Conservation (phyloP, 441 rosid species). For the Erysimum cheiri region DNA sequence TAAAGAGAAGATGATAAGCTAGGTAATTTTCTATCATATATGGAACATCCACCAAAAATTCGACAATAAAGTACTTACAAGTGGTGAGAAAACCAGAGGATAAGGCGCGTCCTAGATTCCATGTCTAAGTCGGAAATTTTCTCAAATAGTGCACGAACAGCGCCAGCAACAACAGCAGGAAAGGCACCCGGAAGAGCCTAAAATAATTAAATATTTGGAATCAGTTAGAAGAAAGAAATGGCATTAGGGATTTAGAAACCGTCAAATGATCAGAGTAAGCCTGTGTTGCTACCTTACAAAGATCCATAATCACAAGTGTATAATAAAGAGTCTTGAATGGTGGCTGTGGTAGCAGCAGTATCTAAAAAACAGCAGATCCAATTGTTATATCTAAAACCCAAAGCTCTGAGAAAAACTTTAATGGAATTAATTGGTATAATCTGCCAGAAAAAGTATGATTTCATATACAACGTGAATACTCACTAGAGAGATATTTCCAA, state of each 20-base stretch:
- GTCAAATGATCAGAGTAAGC: constrained; percentile 5
- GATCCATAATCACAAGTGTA: constrained; percentile 95
- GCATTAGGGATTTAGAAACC: constrained; percentile 5
- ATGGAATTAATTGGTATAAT: constrained; percentile 4
- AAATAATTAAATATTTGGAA: constrained; percentile 30
- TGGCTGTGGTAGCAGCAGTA: constrained; percentile 90
- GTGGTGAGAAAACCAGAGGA: constrained; percentile 99
- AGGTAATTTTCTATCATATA: constrained; percentile 10
- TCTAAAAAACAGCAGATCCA: constrained; percentile 55
- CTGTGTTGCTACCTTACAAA: constrained; percentile 80
- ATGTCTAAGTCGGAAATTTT: constrained; percentile 92
- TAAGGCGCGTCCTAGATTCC: constrained; percentile 93
- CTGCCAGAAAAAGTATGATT: constrained; percentile 23
- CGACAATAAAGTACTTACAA: constrained; percentile 61
- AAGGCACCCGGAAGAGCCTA: constrained; percentile 99
- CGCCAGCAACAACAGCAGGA: constrained; percentile 99
- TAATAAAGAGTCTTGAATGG: constrained; percentile 97
- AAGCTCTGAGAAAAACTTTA: neutral
- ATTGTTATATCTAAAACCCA: constrained; percentile 23
- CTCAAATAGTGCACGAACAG: constrained; percentile 97
- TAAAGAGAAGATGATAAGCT: constrained; percentile 9
- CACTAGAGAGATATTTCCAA: neutral
- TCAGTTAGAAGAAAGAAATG: constrained; percentile 44
- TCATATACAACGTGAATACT: neutral
- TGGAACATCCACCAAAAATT: constrained; percentile 17